phyloP scores from a whole-genome alignment of 164 flowering plant species.

The Annona cherimola region DNA sequence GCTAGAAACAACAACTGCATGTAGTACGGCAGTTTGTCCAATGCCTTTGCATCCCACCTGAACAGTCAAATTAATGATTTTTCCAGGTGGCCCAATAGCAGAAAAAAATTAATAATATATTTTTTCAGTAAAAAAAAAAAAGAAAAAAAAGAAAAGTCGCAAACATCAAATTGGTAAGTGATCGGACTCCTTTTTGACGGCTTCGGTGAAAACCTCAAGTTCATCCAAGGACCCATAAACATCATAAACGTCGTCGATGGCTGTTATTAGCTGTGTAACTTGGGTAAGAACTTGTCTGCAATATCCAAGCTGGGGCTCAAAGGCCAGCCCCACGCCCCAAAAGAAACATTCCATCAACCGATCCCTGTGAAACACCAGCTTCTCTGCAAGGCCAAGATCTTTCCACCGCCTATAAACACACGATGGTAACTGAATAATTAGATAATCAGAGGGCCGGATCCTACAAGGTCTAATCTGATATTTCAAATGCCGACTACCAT shows the following conservation, averaged over 20 bases:
- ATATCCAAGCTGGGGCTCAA: neutral
- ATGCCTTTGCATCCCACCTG: constrained; percentile 42
- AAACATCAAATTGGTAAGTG: too few species aligned
- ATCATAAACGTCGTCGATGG: constrained; percentile 10
- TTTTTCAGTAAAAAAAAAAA: too few species aligned
- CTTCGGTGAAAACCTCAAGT: constrained; percentile 4
- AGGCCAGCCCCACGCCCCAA: neutral
- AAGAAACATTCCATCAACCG: constrained; percentile 5
- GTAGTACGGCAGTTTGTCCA: constrained; percentile 34
- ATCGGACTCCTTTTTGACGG: neutral
- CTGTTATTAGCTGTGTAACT: neutral
- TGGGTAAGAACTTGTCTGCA: neutral
- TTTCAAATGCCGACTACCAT: neutral
- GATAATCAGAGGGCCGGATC: neutral
- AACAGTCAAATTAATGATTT: neutral
- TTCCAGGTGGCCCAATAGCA: too few species aligned
- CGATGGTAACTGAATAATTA: neutral
- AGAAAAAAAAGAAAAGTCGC: too few species aligned
- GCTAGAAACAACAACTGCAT: constrained; percentile 41
- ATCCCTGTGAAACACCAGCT: constrained; percentile 21
- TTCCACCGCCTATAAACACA: constrained; percentile 42
- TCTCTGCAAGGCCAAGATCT: constrained; percentile 18
- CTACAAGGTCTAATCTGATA: neutral
- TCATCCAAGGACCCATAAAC: neutral
- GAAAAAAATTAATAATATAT: too few species aligned